These are phyloP conservation scores for Saturnispora hagleri DNA, from an alignment of 805 yeast species.

Conservation along the genomic window DNA sequence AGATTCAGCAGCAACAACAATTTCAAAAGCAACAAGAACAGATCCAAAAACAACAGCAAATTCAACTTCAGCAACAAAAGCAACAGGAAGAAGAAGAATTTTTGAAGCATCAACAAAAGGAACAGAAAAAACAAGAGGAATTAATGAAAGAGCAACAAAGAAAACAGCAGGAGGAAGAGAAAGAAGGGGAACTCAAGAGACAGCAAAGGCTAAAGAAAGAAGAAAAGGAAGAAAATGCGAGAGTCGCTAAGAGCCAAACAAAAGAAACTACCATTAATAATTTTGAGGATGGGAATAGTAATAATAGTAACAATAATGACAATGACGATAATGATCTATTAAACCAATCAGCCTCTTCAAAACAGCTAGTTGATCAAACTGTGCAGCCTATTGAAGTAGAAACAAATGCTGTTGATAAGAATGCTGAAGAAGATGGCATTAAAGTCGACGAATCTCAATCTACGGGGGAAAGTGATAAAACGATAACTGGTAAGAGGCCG, in stretches of 20 bases:
- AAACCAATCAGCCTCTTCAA: not conserved
- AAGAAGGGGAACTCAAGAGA: not conserved
- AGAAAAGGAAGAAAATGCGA: not conserved
- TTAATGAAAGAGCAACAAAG: not conserved
- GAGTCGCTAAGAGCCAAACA: not conserved
- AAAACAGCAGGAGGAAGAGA: not conserved
- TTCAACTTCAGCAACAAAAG: slow-evolving; percentile 1
- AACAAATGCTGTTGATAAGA: not conserved
- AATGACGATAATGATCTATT: not conserved
- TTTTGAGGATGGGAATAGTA: not conserved
- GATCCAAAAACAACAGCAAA: slow-evolving; percentile 1
- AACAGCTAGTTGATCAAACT: not conserved
- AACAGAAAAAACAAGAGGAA: not conserved
- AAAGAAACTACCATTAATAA: too few species aligned
- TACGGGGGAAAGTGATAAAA: too few species aligned
- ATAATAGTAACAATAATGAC: not conserved
- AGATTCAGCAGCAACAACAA: slow-evolving; percentile 3
- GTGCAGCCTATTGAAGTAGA: not conserved
- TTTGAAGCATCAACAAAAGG: slow-evolving; percentile 3
- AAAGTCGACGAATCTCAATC: not conserved
- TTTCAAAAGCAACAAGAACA: not conserved
- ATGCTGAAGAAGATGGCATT: not conserved
- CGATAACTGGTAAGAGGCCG: not conserved
- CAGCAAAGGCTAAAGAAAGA: not conserved
- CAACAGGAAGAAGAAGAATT: not conserved